Percentiles rank a stretch among this genome's conserved stretches.
These are phyloP conservation scores for Leishmania turanica DNA, from an alignment of 208 protist species.

Conservation along the genomic window DNA sequence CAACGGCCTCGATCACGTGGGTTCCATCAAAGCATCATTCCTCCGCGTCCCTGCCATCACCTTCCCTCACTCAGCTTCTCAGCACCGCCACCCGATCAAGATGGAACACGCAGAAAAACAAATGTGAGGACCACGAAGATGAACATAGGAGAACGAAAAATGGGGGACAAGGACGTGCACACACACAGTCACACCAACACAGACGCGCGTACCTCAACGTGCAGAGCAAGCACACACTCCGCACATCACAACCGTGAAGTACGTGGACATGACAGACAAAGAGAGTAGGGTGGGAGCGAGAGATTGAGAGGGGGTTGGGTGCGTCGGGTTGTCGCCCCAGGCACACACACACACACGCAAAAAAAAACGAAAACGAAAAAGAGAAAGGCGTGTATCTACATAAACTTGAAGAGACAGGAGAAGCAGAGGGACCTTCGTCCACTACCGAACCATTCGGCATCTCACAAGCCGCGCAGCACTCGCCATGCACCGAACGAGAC, in stretches of 20 bases:
- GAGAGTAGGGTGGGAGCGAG: not conserved
- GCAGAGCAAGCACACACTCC: not conserved
- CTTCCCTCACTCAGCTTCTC: not conserved
- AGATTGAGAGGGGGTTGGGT: not conserved
- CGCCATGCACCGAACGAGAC: not conserved
- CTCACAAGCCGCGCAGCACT: not conserved
- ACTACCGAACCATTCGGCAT: not conserved
- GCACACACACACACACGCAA: not conserved
- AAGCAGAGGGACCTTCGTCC: not conserved
- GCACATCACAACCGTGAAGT: not conserved
- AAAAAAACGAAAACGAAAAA: not conserved
- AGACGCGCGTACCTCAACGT: slow-evolving; percentile 1
- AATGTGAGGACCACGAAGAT: not conserved
- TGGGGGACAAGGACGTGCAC: not conserved
- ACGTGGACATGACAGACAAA: not conserved
- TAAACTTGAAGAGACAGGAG: slow-evolving; percentile 7
- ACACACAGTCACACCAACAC: not conserved
- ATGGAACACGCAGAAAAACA: not conserved
- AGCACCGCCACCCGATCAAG: not conserved
- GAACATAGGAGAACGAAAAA: not conserved
- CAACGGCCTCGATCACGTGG: not conserved
- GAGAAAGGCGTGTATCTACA: slow-evolving; percentile 1
- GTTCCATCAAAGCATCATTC: not conserved
- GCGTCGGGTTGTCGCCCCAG: not conserved
- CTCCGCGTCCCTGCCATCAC: not conserved